Conservation (phyloP, 1,284 basidiomycete species). For the Pterulicium gracile region DNA sequence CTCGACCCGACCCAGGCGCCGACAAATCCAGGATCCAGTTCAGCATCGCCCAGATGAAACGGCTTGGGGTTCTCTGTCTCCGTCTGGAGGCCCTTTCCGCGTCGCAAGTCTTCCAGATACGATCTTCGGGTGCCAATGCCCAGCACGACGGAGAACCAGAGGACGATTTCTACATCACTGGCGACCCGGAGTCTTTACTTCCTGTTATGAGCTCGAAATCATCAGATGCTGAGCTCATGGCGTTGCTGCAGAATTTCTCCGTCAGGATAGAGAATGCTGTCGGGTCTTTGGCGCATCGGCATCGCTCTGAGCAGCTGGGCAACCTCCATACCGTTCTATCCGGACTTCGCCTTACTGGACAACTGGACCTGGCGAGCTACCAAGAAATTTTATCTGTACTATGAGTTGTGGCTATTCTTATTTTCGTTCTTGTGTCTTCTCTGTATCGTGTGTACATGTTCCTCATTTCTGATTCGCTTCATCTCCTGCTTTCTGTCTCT, state of each 20-base stretch:
- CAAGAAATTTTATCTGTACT: not conserved
- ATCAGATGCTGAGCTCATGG: conserved; percentile 66
- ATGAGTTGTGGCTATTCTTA: no score
- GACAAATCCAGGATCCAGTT: conserved; percentile 51
- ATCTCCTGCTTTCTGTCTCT: not conserved
- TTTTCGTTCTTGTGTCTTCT: not conserved
- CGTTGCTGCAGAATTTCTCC: conserved; percentile 66
- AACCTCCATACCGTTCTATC: not conserved
- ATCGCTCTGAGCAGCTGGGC: not conserved
- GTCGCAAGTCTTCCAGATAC: conserved; percentile 46
- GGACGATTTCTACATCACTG: conserved; percentile 33
- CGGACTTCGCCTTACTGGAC: not conserved
- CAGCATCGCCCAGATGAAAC: conserved; percentile 69
- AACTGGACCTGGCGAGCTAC: not conserved
- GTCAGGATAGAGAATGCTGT: conserved; percentile 78
- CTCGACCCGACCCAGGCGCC: conserved; percentile 30
- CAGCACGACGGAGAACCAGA: conserved; percentile 21
- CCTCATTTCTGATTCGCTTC: no score
- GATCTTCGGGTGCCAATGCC: conserved; percentile 32
- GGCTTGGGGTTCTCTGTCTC: conserved; percentile 68
- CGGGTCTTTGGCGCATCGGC: conserved; percentile 22
- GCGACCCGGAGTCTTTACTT: conserved; percentile 56
- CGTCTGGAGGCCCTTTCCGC: conserved; percentile 78
- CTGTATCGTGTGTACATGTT: no score
- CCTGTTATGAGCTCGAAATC: conserved; percentile 68